Evolutionary conservation across 139 green algal genomes (phyloP), one percentile per base, ranked within the genome.

Genomic region (Coelastrella sp.): DNA sequence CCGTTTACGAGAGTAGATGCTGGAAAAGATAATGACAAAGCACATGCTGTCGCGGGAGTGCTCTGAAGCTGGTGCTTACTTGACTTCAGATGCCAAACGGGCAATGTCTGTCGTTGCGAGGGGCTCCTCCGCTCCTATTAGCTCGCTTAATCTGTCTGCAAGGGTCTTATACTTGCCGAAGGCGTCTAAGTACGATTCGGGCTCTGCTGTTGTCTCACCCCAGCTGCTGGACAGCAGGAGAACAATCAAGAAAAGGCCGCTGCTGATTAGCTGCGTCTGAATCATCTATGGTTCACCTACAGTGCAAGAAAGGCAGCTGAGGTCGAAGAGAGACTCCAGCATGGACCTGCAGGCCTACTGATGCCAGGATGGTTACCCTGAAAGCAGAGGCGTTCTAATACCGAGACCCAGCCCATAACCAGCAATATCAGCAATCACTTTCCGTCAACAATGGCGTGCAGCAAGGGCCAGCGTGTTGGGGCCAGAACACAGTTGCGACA

Each of bases 251-350:
- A 70, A 20, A 22, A 86, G 27, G 59, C 19, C 59, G n/a, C 25
- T 12, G 59, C 60, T 73, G 27, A n/a, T n/a, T 58, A 22, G 59
- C 22, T 25, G 81, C 24, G 10, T 14, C 25, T 6, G 4, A 56
- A 78, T 27, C 82, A 87, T 87, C 78, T 87, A 87, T 25, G 81
- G 68, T 70, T 76, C 68, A 76, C 68, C 68, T 76, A 76, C 10
- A 76, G 10, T 10, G 19, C 68, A 76, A 27, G 68, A 25, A 8
- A 24, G 15, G 19, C 17, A 1, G n/a, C 63, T 14, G 63, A 70
- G 63, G 12, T 70, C 63, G 63, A 70, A 70, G 12, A 70, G 35
- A 49, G 35, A 49, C 35, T 49, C 35, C 35, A 49, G 35, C 35
- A 49, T 49, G 35, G 35, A 49, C 35, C 35, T 49, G 35, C 35